phyloP scores from a whole-genome alignment of 2,329 filamentous ascomycete genomes.

The Trichoderma pleuroti region DNA sequence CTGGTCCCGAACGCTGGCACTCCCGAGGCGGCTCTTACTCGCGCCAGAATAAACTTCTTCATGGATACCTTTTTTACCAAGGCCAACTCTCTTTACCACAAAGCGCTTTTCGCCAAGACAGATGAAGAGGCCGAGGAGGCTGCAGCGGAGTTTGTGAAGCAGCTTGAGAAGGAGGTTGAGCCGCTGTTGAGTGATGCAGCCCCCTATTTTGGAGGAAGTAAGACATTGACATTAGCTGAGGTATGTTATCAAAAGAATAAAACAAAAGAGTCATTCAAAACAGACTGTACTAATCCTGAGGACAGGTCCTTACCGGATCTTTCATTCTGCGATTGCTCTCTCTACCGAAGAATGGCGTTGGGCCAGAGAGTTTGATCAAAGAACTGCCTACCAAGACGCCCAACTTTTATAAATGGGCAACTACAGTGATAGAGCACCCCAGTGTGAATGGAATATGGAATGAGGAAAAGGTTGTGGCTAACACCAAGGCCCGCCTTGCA shows the following conservation, averaged over 20 bases:
- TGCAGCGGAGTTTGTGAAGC: slow-evolving; percentile 49
- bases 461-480: slow-evolving; percentile 35
- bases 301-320: slow-evolving; percentile 59
- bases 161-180: slow-evolving; percentile 68
- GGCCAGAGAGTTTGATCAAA: slow-evolving; percentile 46
- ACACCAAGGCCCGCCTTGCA: slow-evolving; percentile 23
- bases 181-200: slow-evolving; percentile 56
- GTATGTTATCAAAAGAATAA: slow-evolving; percentile 39
- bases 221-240: slow-evolving; percentile 69
- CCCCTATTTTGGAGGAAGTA: slow-evolving; percentile 63
- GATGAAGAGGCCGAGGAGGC: slow-evolving; percentile 49
- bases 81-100: slow-evolving; percentile 47
- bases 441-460: slow-evolving; percentile 65
- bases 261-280: not conserved
- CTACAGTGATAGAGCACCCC: slow-evolving; percentile 56
- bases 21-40: slow-evolving; percentile 52
- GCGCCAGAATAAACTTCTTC: slow-evolving; percentile 70
- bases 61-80: slow-evolving; percentile 66
- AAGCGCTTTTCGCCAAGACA: slow-evolving; percentile 44
- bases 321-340: slow-evolving; percentile 62
- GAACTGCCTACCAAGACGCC: slow-evolving; percentile 55
- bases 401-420: slow-evolving; percentile 65
- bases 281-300: slow-evolving; percentile 6
- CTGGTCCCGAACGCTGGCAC: slow-evolving; percentile 56
- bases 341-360: slow-evolving; percentile 51